phyloP scores from a whole-genome alignment of 495 filamentous ascomycete species.

The Jackrogersella minutella region DNA sequence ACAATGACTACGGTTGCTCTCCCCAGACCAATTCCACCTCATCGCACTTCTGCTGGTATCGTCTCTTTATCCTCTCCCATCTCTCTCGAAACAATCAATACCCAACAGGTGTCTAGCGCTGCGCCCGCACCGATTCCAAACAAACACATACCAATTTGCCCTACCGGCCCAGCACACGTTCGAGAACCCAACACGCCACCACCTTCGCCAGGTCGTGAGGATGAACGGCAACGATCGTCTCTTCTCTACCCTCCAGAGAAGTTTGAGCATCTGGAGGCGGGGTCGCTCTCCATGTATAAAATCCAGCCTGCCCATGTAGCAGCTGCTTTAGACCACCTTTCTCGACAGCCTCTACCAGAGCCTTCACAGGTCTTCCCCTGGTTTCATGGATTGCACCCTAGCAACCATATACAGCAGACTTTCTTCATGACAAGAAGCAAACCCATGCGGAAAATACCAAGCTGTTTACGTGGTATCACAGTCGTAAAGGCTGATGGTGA shows the following conservation, averaged over 20 bases:
- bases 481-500: slow-evolving; percentile 90
- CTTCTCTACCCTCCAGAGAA: slow-evolving; percentile 72
- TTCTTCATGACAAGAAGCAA: slow-evolving; percentile 86
- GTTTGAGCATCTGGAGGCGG: slow-evolving; percentile 61
- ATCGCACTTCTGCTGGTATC: slow-evolving; percentile 57
- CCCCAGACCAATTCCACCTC: slow-evolving; percentile 58
- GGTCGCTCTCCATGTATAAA: slow-evolving; percentile 70
- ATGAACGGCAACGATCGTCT: slow-evolving; percentile 64
- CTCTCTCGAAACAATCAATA: slow-evolving; percentile 57
- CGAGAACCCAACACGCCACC: slow-evolving; percentile 71
- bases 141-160: slow-evolving; percentile 86
- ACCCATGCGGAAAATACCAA: slow-evolving; percentile 74
- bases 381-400: slow-evolving; percentile 92
- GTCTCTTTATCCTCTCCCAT: slow-evolving; percentile 59
- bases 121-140: slow-evolving; percentile 75
- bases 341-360: slow-evolving; percentile 82
- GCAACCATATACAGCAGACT: slow-evolving; percentile 84
- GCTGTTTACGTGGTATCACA: slow-evolving; percentile 81
- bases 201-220: slow-evolving; percentile 64
- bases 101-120: slow-evolving; percentile 47
- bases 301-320: slow-evolving; percentile 74
- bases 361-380: slow-evolving; percentile 91
- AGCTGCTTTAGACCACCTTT: slow-evolving; percentile 74
- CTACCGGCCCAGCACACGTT: slow-evolving; percentile 74
- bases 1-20: slow-evolving; percentile 63